Conservation (phyloP, 208 protist species). For the Leishmania guyanensis region DNA sequence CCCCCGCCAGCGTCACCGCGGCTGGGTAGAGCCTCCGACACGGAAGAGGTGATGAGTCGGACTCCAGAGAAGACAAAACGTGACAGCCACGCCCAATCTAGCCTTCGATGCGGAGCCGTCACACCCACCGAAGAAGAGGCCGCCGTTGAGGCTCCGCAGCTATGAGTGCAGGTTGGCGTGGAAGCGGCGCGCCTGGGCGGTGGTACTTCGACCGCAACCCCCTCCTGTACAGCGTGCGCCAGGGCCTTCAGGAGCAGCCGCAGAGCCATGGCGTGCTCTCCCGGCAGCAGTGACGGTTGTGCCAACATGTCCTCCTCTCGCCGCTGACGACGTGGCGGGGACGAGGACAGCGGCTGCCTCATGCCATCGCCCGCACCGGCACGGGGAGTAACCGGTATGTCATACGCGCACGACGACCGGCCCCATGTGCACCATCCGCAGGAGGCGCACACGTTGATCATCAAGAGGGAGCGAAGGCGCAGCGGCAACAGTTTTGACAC, state of each 20-base stretch:
- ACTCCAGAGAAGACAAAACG: slow-evolving; percentile 26
- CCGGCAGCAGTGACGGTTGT: slow-evolving; percentile 7
- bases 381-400: not conserved
- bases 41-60: slow-evolving; percentile 5
- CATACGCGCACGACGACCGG: slow-evolving; percentile 24
- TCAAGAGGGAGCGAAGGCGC: slow-evolving; percentile 3
- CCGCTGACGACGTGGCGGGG: not conserved
- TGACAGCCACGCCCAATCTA: slow-evolving; percentile 36
- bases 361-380: not conserved
- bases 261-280: slow-evolving; percentile 29
- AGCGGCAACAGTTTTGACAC: not conserved
- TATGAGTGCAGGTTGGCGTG: not conserved
- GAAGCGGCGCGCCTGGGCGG: not conserved
- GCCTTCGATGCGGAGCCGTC: not conserved
- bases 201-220: not conserved
- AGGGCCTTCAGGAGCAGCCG: slow-evolving; percentile 30
- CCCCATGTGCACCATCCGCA: slow-evolving; percentile 28
- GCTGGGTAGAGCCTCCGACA: not conserved
- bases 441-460: slow-evolving; percentile 15
- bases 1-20: not conserved
- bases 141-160: not conserved
- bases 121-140: not conserved
- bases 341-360: not conserved
- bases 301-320: not conserved
- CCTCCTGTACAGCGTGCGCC: slow-evolving; percentile 10